Percentiles rank a stretch among this genome's conserved stretches.
Conservation (phyloP, 192 early-diverging fungal genomes). For the Backusella macrospora region DNA sequence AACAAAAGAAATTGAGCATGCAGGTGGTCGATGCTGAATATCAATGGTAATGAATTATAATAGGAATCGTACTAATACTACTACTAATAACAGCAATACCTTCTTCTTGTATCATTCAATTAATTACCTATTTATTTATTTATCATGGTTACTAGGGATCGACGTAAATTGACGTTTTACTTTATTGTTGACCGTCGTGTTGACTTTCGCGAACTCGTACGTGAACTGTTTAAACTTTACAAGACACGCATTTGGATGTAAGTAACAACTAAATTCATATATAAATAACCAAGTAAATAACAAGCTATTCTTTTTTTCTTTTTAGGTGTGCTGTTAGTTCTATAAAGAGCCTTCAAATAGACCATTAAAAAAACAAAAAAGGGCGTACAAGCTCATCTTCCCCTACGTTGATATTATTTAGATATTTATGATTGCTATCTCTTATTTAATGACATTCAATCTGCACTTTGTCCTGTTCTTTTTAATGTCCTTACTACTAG, state of each 20-base stretch:
- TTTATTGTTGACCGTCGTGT: conserved; percentile 93
- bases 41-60: conserved; percentile 73
- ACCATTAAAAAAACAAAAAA: not conserved
- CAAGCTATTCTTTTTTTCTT: not conserved
- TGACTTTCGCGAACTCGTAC: conserved; percentile 95
- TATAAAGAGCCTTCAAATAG: conserved; percentile 18
- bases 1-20: conserved; percentile 91
- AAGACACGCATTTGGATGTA: conserved; percentile 99
- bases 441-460: not conserved
- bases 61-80: too few species aligned
- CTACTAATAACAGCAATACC: not conserved
- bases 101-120: not conserved
- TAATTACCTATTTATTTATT: not conserved
- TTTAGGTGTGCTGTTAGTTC: conserved; percentile 9
- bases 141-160: conserved; percentile 63
- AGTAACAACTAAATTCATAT: conserved; percentile 2
- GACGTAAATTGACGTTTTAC: conserved; percentile 96
- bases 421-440: conserved; percentile 1
- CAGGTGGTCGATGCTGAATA: conserved; percentile 96
- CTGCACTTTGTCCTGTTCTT: not conserved
- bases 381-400: not conserved
- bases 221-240: conserved; percentile 96
- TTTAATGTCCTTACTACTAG: too few species aligned
- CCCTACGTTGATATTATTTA: not conserved
- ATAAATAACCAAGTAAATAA: not conserved